Evolutionary conservation across 1,139 yeast species (phyloP).

Genomic region (Hyphopichia khmerensis): DNA sequence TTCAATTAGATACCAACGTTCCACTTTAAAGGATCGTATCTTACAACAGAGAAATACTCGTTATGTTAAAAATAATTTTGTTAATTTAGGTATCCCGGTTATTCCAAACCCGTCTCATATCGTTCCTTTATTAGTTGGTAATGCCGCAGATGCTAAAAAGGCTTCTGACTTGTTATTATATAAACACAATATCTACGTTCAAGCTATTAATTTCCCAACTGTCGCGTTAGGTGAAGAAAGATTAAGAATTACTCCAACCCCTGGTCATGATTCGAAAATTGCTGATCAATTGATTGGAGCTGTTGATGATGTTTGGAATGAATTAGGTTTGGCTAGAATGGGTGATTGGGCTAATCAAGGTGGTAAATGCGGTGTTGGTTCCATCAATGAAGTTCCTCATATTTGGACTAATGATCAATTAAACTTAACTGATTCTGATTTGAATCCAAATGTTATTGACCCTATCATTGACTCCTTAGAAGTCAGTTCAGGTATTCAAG

Average conservation of each 20-base stretch:
- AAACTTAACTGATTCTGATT: conserved; percentile 55
- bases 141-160: conserved; percentile 85
- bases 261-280: conserved; percentile 82
- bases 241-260: conserved; percentile 95
- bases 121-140: conserved; percentile 92
- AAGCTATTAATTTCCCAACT: conserved; percentile 97
- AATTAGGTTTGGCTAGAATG: conserved; percentile 72
- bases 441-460: conserved; percentile 63
- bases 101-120: conserved; percentile 97
- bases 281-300: conserved; percentile 77
- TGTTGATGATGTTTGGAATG: conserved; percentile 75
- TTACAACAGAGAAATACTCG: conserved; percentile 84
- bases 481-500: conserved; percentile 60
- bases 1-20: conserved; percentile 82
- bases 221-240: conserved; percentile 96
- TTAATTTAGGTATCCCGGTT: conserved; percentile 81
- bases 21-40: conserved; percentile 73
- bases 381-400: conserved; percentile 46
- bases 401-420: conserved; percentile 89
- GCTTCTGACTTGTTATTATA: conserved; percentile 88
- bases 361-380: conserved; percentile 89
- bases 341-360: conserved; percentile 77
- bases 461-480: conserved; percentile 61
- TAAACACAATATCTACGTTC: conserved; percentile 87
- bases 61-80: conserved; percentile 74